Evolutionary conservation across 768 basidiomycete genomes (phyloP), one percentile per base, ranked within the genome.

Genomic region (Lactarius pseudohatsudake): DNA sequence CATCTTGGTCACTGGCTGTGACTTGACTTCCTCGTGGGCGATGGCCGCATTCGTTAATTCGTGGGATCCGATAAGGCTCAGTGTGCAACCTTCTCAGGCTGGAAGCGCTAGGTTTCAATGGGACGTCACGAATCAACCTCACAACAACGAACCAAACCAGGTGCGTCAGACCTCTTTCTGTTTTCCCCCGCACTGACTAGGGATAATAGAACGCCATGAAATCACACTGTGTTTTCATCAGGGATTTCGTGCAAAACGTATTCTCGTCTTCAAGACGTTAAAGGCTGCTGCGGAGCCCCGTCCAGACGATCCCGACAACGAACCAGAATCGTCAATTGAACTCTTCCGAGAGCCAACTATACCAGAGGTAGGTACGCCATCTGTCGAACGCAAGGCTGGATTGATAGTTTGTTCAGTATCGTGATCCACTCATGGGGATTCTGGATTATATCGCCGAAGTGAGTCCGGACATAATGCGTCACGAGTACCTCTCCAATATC

Each of bases 211-310:
- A 50, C 11, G 11, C 22, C 47, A 1, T 4, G 47, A 50, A 10
- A 22, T 50, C n/a, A 5, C 65, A 66, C 6, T 66, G 65, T 7
- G 47, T 66, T 9, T 66, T 66, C 43, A 50, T 66, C 26, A 57
- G 45, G 65, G 65, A 16, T 66, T 57, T n/a, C 61, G 65, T 11
- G 61, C 65, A 4, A 66, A 64, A 15, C 59, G 64, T 18, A n/a
- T 40, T 18, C 13, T 62, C 26, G 22, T 65, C 32, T 65, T 26
- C 50, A 41, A 34, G 32, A 40, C 13, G 20, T 10, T 61, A 1
- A 59, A 50, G 28, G 64, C 41, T 13, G 59, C 59, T 4, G 64
- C 59, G 6, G 64, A 28, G 45, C 59, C 64, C 13, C 59, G 26
- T 34, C 36, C 64, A 18, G 54, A 61, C 15, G 11, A 47, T 20